Evolutionary conservation across 148 eudicot genomes (phyloP).

Genomic region (Rhododendron henanense): DNA sequence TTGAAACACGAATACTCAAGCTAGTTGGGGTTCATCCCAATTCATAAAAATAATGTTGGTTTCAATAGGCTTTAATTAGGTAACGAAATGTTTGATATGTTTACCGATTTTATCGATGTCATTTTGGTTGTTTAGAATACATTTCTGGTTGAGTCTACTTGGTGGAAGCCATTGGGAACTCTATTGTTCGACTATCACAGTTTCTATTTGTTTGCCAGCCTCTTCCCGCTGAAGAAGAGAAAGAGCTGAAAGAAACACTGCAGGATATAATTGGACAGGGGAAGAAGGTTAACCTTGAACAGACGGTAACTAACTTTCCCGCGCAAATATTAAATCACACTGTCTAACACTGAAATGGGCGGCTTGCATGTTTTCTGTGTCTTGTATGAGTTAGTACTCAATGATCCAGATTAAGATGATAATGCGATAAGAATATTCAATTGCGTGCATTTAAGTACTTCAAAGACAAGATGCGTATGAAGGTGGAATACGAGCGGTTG

Average conservation of each 20-base stretch:
- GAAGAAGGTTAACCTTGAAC: constrained; percentile 64
- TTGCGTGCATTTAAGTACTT: neutral
- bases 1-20: too few relatives aligned
- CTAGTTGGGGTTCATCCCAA: too few relatives aligned
- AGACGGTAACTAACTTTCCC: constrained; percentile 44
- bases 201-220: constrained; percentile 38
- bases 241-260: constrained; percentile 81
- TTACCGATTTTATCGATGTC: too few relatives aligned
- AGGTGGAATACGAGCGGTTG: neutral
- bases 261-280: constrained; percentile 83
- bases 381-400: neutral
- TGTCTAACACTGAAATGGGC: neutral
- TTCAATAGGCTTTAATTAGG: too few relatives aligned
- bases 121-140: neutral
- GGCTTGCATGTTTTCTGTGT: too few relatives aligned
- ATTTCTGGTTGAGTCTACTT: neutral
- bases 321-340: neutral
- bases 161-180: neutral
- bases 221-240: constrained; percentile 75
- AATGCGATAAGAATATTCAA: neutral
- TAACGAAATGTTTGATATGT: too few relatives aligned
- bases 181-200: neutral
- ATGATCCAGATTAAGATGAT: neutral
- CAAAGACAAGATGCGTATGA: neutral
- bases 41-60: too few relatives aligned